These are phyloP conservation scores for Leishmania martiniquensis DNA, from an alignment of 208 protist species.

Conservation along the genomic window DNA sequence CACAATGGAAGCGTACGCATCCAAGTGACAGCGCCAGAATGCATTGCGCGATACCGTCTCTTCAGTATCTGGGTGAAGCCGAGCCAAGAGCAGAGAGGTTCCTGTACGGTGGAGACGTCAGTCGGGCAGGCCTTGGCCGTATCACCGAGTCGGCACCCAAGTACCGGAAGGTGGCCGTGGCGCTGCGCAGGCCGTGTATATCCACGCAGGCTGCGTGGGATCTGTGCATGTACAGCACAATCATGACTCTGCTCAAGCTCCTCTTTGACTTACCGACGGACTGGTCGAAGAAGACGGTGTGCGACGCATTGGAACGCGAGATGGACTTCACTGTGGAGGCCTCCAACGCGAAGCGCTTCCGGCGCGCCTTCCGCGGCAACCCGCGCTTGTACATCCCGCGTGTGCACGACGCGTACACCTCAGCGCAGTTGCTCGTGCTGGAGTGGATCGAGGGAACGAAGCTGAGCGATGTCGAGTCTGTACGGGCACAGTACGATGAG, in stretches of 20 bases:
- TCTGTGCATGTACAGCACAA: conserved; percentile 68
- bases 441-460: conserved; percentile 93
- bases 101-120: no score
- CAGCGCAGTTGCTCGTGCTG: conserved; percentile 85
- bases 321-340: conserved; percentile 87
- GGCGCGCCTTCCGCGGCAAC: conserved; percentile 40
- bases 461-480: conserved; percentile 59
- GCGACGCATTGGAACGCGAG: conserved; percentile 78
- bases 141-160: no score
- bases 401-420: conserved; percentile 60
- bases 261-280: conserved; percentile 80
- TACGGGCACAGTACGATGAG: conserved; percentile 59
- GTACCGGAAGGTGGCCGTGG: conserved; percentile 87
- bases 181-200: conserved; percentile 93
- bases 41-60: no score
- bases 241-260: conserved; percentile 61
- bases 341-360: conserved; percentile 61
- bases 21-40: no score
- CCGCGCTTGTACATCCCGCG: conserved; percentile 66
- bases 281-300: conserved; percentile 69
- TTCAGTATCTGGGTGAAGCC: no score
- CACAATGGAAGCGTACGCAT: no score
- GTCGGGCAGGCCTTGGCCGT: no score
- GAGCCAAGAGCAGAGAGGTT: no score
- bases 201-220: conserved; percentile 84